These are phyloP conservation scores for Aegilops longissima DNA, from an alignment of 176 grass and related monocot species.

Conservation along the genomic window DNA sequence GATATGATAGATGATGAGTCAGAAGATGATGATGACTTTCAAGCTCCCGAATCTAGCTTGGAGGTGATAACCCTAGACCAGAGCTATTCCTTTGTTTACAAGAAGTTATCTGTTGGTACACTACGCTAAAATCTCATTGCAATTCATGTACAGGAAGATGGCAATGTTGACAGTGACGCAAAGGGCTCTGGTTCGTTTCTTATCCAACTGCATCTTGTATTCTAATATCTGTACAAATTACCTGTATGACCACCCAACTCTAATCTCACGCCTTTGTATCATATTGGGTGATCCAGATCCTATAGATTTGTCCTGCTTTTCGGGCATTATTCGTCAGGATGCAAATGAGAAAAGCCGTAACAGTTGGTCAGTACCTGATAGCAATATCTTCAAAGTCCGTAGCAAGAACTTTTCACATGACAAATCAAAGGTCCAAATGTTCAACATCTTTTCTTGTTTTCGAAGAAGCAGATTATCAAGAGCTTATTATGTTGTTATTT, in stretches of 20 bases:
- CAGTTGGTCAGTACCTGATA: constrained; percentile 80
- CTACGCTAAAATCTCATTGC: constrained; percentile 25
- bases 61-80: constrained; percentile 49
- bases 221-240: constrained; percentile 23
- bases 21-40: constrained; percentile 93
- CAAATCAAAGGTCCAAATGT: constrained; percentile 79
- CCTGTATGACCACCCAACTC: constrained; percentile 21
- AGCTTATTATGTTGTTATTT: constrained; percentile 21
- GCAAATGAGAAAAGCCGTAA: constrained; percentile 73
- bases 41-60: constrained; percentile 50
- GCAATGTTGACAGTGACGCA: constrained; percentile 48
- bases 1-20: constrained; percentile 77
- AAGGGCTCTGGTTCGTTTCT: constrained; percentile 54
- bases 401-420: constrained; percentile 80
- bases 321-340: constrained; percentile 65
- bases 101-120: constrained; percentile 21
- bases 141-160: constrained; percentile 49
- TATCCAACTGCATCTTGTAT: constrained; percentile 20
- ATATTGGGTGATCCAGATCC: constrained; percentile 43
- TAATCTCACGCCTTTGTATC: constrained; percentile 16
- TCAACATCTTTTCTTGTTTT: constrained; percentile 2
- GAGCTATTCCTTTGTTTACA: constrained; percentile 2
- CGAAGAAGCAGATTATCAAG: constrained; percentile 22
- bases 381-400: constrained; percentile 92
- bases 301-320: constrained; percentile 83